Percentiles rank a stretch among this genome's conserved stretches.
Conservation (phyloP, 306 rosid genomes). For the Myrica gale region DNA sequence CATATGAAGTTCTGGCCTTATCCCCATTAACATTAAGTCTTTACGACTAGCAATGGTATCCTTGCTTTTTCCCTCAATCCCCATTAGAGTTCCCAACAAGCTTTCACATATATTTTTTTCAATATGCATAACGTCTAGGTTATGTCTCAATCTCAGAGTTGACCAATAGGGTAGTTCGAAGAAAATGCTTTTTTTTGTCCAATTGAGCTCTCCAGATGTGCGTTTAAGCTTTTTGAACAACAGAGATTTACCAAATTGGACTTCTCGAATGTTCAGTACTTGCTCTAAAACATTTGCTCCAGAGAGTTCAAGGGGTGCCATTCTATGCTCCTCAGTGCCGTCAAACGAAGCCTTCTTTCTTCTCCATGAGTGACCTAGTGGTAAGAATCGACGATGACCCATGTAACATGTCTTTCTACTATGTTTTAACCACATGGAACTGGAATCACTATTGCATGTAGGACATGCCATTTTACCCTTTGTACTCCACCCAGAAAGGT, state of each 20-base stretch:
- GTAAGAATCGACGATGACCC: neutral
- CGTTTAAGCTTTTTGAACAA: too few species aligned
- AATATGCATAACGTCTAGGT: neutral
- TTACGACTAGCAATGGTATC: neutral
- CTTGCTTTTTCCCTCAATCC: neutral
- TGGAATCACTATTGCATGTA: neutral
- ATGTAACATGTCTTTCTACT: neutral
- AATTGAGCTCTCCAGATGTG: neutral
- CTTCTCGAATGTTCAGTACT: too few species aligned
- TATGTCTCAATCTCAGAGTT: neutral
- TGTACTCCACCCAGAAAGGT: constrained; percentile 2
- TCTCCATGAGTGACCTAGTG: neutral
- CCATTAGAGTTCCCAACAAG: neutral
- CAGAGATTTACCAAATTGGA: too few species aligned
- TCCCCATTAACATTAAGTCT: neutral
- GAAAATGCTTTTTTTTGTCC: neutral
- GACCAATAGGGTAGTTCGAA: neutral
- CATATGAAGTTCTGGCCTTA: neutral
- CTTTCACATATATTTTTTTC: neutral
- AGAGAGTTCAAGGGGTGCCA: neutral
- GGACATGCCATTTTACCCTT: neutral
- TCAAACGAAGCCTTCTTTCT: neutral
- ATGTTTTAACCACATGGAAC: neutral
- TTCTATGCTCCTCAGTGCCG: neutral
- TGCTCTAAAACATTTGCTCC: neutral